Base-by-base conservation (phyloP, 805 yeast species). In the Barnettozyma sp. region DNA sequence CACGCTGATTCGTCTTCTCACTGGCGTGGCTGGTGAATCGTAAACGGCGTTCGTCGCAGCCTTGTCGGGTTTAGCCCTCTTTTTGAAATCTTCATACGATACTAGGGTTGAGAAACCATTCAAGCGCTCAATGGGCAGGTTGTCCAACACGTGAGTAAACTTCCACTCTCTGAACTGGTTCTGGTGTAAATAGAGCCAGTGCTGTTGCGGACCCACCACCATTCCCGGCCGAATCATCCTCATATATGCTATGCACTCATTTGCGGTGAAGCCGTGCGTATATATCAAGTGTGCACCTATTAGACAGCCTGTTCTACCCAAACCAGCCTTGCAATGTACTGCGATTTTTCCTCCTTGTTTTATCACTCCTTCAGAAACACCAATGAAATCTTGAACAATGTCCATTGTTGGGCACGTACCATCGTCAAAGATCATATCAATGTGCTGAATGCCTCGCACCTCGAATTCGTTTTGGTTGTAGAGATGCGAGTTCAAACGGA, bases 151-250 rank as follows among this genome's bases (percentile, higher is more conserved):
- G 94, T 83, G 87, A 9, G 96, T 86, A 50, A 79, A 84, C 58
- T 86, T 74, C 97, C 98, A 92, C 52, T 87, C 96, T 52, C 97
- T 72, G 59, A 92, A 92, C 48, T 88, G 96, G 58, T 86, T 80
- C 60, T 92, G 98, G 57, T 92, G 96, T 44, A 92, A 70, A 55
- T 92, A 92, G 40, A 92, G 69, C 98, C 98, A 92, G 63, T 92
- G 98, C 58, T 92, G 98, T 60, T 92, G 98, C 2, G 98, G 98
- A 0, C 98, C 98, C 21, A 92, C 98, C n/a, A 92, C 97, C 98
- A 92, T 92, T 27, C 98, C 98, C 0, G 98, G 98, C 48, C 98
- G 75, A 44, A 92, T 71, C 74, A 92, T 83, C 58, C 98, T 73
- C 90, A 92, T 83, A 55, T 87, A 92, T 2, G 90, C 95, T 50